A percentile compares a stretch with the other conserved stretches of the same genome.
Evolutionary conservation across 306 rosid genomes (phyloP).

Genomic region (Lotus japonicus): DNA sequence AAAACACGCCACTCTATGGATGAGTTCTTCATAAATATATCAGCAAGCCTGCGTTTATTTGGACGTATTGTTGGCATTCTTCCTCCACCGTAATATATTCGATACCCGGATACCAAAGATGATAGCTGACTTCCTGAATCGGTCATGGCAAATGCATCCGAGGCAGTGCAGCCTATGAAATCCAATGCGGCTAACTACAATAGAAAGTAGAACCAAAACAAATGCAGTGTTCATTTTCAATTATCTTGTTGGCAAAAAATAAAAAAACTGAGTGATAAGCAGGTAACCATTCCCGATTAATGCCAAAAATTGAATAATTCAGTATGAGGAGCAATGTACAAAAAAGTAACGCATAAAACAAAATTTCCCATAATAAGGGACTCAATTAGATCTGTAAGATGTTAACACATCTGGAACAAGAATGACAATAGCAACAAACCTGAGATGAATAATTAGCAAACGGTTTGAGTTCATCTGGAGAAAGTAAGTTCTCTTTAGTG

Average conservation of each 20-base stretch:
- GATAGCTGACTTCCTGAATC: constrained; percentile 97
- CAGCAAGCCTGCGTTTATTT: constrained; percentile 85
- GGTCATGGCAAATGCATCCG: constrained; percentile 97
- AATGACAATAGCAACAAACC: constrained; percentile 40
- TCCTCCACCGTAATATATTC: constrained; percentile 91
- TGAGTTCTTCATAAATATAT: constrained; percentile 64
- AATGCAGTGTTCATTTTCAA: not conserved
- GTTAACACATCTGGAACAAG: not conserved
- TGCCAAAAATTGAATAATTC: not conserved
- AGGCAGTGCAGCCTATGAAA: constrained; percentile 88
- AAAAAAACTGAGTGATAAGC: not conserved
- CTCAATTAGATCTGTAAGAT: not conserved
- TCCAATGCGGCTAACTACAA: constrained; percentile 91
- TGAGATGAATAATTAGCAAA: constrained; percentile 85
- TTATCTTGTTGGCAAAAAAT: not conserved
- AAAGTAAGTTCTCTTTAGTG: constrained; percentile 87
- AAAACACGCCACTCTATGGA: constrained; percentile 91
- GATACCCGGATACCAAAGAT: constrained; percentile 81
- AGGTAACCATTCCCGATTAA: not conserved
- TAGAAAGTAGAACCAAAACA: constrained; percentile 18
- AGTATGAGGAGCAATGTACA: not conserved
- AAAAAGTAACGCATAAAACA: not conserved
- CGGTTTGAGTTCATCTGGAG: constrained; percentile 64
- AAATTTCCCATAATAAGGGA: not conserved
- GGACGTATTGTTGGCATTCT: constrained; percentile 93